phyloP scores from a whole-genome alignment of 2,329 filamentous ascomycete species.

The Pezicula rhizophila region DNA sequence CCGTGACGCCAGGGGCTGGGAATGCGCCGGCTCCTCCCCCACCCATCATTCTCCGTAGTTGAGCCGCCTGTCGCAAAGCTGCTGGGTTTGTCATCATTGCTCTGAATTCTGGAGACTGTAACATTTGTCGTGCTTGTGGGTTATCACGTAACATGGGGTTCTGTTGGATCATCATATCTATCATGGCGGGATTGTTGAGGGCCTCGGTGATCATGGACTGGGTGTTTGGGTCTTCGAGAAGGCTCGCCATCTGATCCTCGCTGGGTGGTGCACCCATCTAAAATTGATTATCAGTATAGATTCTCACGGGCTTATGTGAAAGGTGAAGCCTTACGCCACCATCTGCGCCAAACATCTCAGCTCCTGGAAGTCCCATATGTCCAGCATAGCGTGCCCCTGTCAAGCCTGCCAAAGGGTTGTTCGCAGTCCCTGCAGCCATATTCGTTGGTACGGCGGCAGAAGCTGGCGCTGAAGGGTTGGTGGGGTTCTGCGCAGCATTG shows the following conservation, averaged over 20 bases:
- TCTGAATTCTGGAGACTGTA: conserved; percentile 83
- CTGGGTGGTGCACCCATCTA: conserved; percentile 87
- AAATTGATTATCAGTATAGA: conserved; percentile 18
- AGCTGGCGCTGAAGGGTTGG: conserved; percentile 37
- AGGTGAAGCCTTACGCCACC: conserved; percentile 66
- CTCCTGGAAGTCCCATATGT: conserved; percentile 79
- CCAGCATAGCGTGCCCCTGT: conserved; percentile 93
- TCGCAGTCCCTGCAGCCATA: conserved; percentile 76
- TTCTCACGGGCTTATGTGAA: background rate
- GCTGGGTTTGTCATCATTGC: conserved; percentile 90
- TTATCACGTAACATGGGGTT: conserved; percentile 75
- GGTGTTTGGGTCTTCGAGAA: conserved; percentile 85
- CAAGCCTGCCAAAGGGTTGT: conserved; percentile 83
- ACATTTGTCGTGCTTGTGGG: conserved; percentile 73
- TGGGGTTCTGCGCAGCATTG: conserved; percentile 42
- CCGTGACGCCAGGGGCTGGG: conserved; percentile 85
- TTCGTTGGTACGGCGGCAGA: conserved; percentile 63
- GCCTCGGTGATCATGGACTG: conserved; percentile 88
- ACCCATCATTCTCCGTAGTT: conserved; percentile 70
- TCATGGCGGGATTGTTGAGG: conserved; percentile 87
- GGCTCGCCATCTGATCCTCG: conserved; percentile 73
- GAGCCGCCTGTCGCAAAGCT: conserved; percentile 72
- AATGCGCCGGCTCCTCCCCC: conserved; percentile 55
- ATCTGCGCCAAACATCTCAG: conserved; percentile 87
- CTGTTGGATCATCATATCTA: conserved; percentile 89